These are phyloP conservation scores for Perkinsus olseni DNA, from an alignment of 169 alveolate genomes.

Conservation along the genomic window DNA sequence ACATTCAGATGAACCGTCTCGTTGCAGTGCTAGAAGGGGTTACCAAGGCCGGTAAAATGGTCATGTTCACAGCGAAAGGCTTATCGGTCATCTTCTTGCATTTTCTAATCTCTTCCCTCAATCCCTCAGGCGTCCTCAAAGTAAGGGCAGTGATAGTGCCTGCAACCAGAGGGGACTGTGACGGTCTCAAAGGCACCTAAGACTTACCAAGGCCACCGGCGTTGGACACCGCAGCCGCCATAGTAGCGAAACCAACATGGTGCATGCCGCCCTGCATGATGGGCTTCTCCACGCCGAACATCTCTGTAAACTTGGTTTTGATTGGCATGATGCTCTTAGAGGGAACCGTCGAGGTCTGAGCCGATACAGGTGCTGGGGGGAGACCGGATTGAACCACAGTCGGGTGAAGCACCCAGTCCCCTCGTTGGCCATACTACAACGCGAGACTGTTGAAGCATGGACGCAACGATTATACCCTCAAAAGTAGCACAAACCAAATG, in stretches of 20 bases:
- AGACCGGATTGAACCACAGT: not conserved
- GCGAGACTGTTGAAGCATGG: not conserved
- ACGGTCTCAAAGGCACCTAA: too few relatives aligned
- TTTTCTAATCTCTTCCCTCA: not conserved
- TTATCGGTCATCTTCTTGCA: not conserved
- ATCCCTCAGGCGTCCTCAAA: not conserved
- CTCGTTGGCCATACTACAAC: not conserved
- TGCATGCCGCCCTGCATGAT: constrained; percentile 16
- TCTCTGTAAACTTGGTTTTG: not conserved
- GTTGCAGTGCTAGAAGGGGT: not conserved
- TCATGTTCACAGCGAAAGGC: constrained; percentile 12
- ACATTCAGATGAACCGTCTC: not conserved
- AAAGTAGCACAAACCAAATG: not conserved
- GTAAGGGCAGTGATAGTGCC: constrained; percentile 8
- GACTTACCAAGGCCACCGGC: constrained; percentile 8
- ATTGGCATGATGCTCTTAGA: not conserved
- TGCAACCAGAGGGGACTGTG: not conserved
- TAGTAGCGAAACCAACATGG: not conserved
- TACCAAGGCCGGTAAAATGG: not conserved
- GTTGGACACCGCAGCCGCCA: constrained; percentile 12
- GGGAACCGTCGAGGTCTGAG: not conserved
- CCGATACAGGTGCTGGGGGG: not conserved
- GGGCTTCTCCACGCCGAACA: constrained; percentile 13
- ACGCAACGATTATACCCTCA: not conserved
- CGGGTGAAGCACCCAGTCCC: not conserved